Conservation (phyloP, 306 rosid species). For the Cicer bijugum region DNA sequence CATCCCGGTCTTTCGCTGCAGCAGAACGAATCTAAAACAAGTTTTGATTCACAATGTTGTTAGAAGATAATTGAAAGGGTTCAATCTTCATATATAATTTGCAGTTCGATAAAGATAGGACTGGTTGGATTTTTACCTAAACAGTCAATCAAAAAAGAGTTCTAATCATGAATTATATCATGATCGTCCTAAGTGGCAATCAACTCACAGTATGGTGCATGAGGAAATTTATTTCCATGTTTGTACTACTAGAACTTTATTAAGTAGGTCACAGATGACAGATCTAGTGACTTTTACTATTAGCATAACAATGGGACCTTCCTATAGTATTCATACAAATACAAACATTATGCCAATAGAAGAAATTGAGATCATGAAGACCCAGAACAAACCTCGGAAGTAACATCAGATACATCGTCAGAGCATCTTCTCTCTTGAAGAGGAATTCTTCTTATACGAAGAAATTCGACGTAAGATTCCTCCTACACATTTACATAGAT, state of each 20-base stretch:
- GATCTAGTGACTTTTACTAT: conserved; percentile 14
- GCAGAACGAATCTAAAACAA: conserved; percentile 69
- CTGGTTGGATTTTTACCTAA: conserved; percentile 10
- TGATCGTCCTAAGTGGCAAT: too few relatives aligned
- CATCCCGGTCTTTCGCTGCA: conserved; percentile 83
- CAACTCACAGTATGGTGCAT: too few relatives aligned
- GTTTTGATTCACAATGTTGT: conserved; percentile 38
- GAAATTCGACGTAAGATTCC: conserved; percentile 83
- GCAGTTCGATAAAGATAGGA: conserved; percentile 22
- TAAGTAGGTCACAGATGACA: conserved; percentile 36
- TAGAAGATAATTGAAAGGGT: conserved; percentile 6
- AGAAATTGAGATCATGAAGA: conserved; percentile 16
- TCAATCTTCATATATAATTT: conserved; percentile 3
- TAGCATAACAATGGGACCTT: conserved; percentile 10
- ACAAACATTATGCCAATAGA: conserved; percentile 1
- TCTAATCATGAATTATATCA: background rate
- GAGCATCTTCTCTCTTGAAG: conserved; percentile 66
- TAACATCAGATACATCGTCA: conserved; percentile 69
- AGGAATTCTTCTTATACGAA: conserved; percentile 72
- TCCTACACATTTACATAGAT: conserved; percentile 57
- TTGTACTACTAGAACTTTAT: background rate
- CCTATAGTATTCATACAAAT: conserved; percentile 13
- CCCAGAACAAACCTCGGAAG: conserved; percentile 65
- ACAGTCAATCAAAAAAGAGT: background rate
- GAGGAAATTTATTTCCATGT: conserved; percentile 14